Evolutionary conservation across 352 stramenopile species (phyloP).

Genomic region (Phytopythium chamaehyphon): DNA sequence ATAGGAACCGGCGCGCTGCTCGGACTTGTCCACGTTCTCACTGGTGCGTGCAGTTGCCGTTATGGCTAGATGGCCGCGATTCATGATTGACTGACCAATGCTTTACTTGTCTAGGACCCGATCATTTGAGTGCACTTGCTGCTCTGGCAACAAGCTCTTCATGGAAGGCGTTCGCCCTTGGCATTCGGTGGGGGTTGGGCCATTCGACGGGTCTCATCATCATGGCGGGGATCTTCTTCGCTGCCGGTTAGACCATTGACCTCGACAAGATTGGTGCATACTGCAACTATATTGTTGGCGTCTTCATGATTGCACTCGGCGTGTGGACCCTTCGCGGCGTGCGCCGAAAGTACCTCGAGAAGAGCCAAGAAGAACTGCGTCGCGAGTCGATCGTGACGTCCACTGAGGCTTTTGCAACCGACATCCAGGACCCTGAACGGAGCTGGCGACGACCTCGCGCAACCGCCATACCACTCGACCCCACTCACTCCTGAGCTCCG

Average conservation of each 20-base stretch:
- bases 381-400: background rate
- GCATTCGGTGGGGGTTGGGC: constrained; percentile 89
- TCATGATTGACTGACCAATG: background rate
- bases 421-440: too few species aligned
- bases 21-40: constrained; percentile 51
- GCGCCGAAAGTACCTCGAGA: constrained; percentile 39
- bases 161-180: constrained; percentile 75
- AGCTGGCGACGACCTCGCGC: background rate
- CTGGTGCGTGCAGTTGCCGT: constrained; percentile 11
- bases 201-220: constrained; percentile 89
- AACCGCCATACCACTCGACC: background rate
- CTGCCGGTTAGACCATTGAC: constrained; percentile 35
- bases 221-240: constrained; percentile 83
- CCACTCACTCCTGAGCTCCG: background rate
- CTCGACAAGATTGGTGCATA: constrained; percentile 55
- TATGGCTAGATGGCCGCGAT: background rate
- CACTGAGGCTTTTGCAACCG: too few species aligned
- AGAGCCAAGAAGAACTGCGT: constrained; percentile 29
- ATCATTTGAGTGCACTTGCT: constrained; percentile 88
- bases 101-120: constrained; percentile 31
- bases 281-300: constrained; percentile 66
- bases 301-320: constrained; percentile 79
- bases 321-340: constrained; percentile 45
- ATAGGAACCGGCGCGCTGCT: constrained; percentile 41
- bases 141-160: constrained; percentile 78